Conservation (phyloP, 306 rosid species). For the Pyrus pyrifolia region DNA sequence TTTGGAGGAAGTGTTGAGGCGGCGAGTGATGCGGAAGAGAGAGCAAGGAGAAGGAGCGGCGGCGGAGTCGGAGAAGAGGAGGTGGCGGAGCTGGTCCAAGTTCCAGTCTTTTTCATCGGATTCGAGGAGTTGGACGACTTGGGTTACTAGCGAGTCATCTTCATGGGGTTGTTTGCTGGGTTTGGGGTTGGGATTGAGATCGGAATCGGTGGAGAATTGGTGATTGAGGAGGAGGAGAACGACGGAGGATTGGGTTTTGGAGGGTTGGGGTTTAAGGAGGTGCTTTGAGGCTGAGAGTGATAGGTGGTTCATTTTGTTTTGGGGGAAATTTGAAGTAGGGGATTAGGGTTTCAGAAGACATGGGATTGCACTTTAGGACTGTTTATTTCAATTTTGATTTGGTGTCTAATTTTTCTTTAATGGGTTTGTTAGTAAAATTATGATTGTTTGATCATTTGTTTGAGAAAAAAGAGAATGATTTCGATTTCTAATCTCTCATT, state of each 20-base stretch:
- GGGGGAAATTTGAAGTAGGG: neutral
- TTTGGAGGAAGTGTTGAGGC: constrained; percentile 18
- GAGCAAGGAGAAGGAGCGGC: constrained; percentile 26
- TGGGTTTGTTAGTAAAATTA: no score
- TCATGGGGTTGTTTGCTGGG: neutral
- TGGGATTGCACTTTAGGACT: neutral
- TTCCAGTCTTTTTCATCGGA: constrained; percentile 34
- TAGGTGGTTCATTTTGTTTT: neutral
- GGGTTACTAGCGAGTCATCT: constrained; percentile 22
- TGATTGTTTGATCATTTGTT: no score
- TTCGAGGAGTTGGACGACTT: constrained; percentile 41
- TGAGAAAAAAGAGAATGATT: no score
- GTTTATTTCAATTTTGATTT: no score
- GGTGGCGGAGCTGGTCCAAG: constrained; percentile 31
- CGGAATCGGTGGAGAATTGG: constrained; percentile 11
- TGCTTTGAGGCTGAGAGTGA: constrained; percentile 17
- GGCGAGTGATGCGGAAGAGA: constrained; percentile 38
- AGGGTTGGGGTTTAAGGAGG: constrained; percentile 14
- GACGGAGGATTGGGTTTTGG: neutral
- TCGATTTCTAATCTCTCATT: no score
- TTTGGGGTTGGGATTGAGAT: neutral
- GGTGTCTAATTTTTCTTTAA: no score
- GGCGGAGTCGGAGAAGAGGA: constrained; percentile 35
- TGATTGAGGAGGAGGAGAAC: constrained; percentile 2
- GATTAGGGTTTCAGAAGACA: neutral